Evolutionary conservation across 23 red algal genomes (phyloP).

Genomic region (Gracilaria gracilis): DNA sequence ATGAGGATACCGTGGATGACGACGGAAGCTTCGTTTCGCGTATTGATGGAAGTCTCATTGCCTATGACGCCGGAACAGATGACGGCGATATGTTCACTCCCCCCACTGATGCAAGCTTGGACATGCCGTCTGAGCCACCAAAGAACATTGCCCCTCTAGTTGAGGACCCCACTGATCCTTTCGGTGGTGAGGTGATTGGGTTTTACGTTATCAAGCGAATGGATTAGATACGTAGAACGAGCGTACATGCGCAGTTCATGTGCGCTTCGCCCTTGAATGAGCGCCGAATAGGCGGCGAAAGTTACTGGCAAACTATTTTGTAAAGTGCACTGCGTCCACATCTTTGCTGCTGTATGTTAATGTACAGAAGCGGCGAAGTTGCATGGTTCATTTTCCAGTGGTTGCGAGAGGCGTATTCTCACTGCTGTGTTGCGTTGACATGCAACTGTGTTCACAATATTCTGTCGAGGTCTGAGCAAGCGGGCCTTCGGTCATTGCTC

Average conservation of each 20-base stretch:
- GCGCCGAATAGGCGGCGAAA: no score
- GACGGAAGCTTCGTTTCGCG: conserved; percentile 9
- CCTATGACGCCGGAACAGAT: conserved; percentile 64
- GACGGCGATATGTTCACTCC: conserved; percentile 40
- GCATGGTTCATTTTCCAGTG: no score
- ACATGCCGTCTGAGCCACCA: conserved; percentile 47
- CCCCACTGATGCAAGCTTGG: conserved; percentile 41
- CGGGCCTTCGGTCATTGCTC: no score
- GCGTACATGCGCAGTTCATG: not conserved
- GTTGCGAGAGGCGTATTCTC: no score
- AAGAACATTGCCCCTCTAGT: conserved; percentile 58
- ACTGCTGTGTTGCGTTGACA: no score
- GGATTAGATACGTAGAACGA: not conserved
- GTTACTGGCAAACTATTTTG: no score
- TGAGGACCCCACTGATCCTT: conserved; percentile 56
- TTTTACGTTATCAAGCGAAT: conserved; percentile 25
- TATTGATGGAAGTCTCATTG: conserved; percentile 31
- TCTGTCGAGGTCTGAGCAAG: no score
- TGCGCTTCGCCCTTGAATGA: no score
- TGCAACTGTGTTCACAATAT: no score
- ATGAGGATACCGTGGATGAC: conserved; percentile 5
- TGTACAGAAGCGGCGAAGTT: no score
- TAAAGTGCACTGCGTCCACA: no score
- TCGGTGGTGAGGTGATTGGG: conserved; percentile 20
- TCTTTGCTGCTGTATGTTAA: no score